These are phyloP conservation scores for Candida odintsovae DNA, from an alignment of 805 yeast species.

Conservation along the genomic window DNA sequence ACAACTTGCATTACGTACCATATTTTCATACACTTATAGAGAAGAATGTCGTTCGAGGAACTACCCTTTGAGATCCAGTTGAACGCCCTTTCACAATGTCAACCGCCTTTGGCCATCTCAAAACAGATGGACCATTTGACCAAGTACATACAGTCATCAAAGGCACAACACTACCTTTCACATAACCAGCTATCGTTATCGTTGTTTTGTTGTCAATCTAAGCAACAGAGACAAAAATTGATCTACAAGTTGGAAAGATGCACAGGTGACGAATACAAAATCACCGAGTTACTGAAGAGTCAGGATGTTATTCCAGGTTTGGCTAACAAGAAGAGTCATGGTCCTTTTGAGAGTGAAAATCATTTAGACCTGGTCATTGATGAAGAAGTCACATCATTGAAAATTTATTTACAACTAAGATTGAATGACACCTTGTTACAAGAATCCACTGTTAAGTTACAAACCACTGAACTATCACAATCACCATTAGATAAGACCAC, in stretches of 20 bases:
- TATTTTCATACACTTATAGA: neutral
- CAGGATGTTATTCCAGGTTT: conserved; percentile 5
- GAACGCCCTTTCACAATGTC: conserved; percentile 9
- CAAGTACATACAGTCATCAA: neutral
- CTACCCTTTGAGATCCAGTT: conserved; percentile 13
- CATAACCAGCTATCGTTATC: conserved; percentile 1
- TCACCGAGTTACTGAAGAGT: conserved; percentile 1
- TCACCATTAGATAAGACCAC: neutral
- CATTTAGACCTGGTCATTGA: conserved; percentile 14
- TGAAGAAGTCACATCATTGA: conserved; percentile 10
- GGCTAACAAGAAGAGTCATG: conserved; percentile 1
- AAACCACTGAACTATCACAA: neutral
- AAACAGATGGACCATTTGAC: neutral
- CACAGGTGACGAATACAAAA: neutral
- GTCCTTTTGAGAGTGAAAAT: neutral
- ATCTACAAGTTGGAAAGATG: conserved; percentile 1
- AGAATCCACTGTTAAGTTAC: conserved; percentile 4
- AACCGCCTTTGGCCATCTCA: neutral
- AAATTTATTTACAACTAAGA: conserved; percentile 6
- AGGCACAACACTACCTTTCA: neutral
- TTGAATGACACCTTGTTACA: conserved; percentile 3
- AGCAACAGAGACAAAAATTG: conserved; percentile 4
- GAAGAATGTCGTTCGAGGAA: conserved; percentile 1
- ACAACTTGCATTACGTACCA: neutral
- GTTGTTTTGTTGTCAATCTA: conserved; percentile 7